Conservation (phyloP, 148 eudicot genomes). For the Silene latifolia region DNA sequence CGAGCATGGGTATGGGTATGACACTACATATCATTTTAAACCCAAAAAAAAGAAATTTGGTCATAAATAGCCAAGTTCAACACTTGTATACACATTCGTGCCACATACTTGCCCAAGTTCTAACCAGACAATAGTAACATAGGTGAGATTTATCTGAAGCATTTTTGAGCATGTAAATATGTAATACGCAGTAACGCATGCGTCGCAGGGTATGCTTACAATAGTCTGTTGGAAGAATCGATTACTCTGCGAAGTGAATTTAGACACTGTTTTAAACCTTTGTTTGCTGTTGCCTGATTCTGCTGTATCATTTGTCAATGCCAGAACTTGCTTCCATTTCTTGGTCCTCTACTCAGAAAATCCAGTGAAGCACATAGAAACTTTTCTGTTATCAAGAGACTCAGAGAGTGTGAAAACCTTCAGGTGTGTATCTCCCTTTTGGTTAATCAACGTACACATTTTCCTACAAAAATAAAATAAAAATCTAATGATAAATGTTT, state of each 20-base stretch:
- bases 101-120: too few species aligned
- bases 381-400: constrained; percentile 76
- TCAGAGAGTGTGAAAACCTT: constrained; percentile 89
- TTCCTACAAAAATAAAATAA: neutral
- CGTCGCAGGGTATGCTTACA: too few species aligned
- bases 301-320: constrained; percentile 14
- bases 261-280: neutral
- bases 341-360: constrained; percentile 90
- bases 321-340: constrained; percentile 88
- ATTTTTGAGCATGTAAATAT: too few species aligned
- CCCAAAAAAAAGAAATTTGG: too few species aligned
- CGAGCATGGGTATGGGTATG: too few species aligned
- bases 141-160: too few species aligned
- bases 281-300: neutral
- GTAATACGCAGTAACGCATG: too few species aligned
- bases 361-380: constrained; percentile 89
- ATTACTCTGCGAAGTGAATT: neutral
- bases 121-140: too few species aligned
- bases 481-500: neutral
- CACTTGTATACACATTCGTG: too few species aligned
- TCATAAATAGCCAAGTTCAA: too few species aligned
- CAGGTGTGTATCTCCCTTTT: constrained; percentile 48
- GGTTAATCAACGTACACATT: neutral
- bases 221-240: neutral
- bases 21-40: too few species aligned